Evolutionary conservation across 805 yeast genomes (phyloP), one percentile per base, ranked within the genome.

Genomic region (Jamesozyma jinghongensis): DNA sequence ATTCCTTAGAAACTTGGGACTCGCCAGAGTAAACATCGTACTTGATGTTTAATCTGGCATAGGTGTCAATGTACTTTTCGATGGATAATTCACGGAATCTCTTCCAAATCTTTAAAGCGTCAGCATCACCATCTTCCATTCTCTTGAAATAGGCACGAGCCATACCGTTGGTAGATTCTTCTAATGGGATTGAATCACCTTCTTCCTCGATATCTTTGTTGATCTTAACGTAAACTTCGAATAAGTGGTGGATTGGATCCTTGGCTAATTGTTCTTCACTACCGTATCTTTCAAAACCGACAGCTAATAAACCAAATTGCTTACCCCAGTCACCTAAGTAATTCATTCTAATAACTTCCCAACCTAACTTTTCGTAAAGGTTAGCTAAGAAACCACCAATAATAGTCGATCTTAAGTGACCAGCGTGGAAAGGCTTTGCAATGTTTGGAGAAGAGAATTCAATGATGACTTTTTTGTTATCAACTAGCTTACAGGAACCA

Each of bases 281-380:
- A 37, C 99, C 99, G 59, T 83, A 92, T 57, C 75, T 78, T 42
- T 77, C 75, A 63, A 81, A 92, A 36, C 97, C 99, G 47, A 92
- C 82, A 19, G 97, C 98, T 52, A 92, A 73, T 35, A 92, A 63
- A 65, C 98, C 99, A 57, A 90, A 92, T 70, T 92, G 99, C 67
- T 92, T 92, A 43, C 99, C 99, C 98, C 98, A 92, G 67, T 92
- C 99, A 57, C 99, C 99, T 51, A 92, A 73, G 66, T 92, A 92
- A 71, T 92, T 92, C 70, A 90, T 73, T 67, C 97, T 77, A 51
- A 74, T 67, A 34, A 92, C 98, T n/a, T 85, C 75, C 85, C 90
- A 92, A 36, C 97, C 98, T 43, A 81, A 70, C 51, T 77, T 79
- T 66, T 87, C 96, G 61, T 92, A 85, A 61, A 92, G 71, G 65